These are phyloP conservation scores for Stephanodiscus triporus DNA, from an alignment of 108 stramenopile species.

Conservation along the genomic window DNA sequence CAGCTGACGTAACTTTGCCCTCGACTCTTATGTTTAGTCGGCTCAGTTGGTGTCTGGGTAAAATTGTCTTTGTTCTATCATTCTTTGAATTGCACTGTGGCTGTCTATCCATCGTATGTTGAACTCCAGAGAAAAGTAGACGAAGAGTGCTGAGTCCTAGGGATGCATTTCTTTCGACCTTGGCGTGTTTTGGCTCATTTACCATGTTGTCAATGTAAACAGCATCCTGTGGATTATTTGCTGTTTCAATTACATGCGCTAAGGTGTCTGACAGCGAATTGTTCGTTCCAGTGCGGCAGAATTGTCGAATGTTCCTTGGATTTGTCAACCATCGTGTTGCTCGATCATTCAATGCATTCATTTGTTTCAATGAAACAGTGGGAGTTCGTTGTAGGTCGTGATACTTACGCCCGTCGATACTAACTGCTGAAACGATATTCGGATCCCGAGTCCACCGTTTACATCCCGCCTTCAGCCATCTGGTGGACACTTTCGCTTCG, in stretches of 20 bases:
- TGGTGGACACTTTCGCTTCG: slow-evolving; percentile 27
- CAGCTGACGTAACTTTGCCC: not conserved
- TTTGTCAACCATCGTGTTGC: slow-evolving; percentile 76
- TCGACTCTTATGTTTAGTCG: no score
- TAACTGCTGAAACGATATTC: slow-evolving; percentile 38
- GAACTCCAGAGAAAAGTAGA: slow-evolving; percentile 25
- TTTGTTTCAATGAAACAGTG: slow-evolving; percentile 39
- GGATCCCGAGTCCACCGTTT: slow-evolving; percentile 80
- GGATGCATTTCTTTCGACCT: slow-evolving; percentile 6
- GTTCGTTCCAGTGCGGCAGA: not conserved
- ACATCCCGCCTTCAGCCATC: slow-evolving; percentile 49
- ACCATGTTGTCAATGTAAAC: slow-evolving; percentile 30
- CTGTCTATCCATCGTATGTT: not conserved
- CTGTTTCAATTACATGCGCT: slow-evolving; percentile 22
- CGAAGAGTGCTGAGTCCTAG: slow-evolving; percentile 28
- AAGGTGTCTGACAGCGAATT: not conserved
- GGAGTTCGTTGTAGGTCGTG: slow-evolving; percentile 65
- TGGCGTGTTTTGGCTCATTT: not conserved
- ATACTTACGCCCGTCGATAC: slow-evolving; percentile 58
- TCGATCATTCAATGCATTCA: slow-evolving; percentile 47
- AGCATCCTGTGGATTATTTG: slow-evolving; percentile 4
- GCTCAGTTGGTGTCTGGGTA: not conserved
- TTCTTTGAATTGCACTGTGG: not conserved
- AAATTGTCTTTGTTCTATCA: no score
- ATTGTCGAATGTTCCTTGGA: not conserved